phyloP scores from a whole-genome alignment of 2,329 filamentous ascomycete species.

The Stylonectria norvegica region DNA sequence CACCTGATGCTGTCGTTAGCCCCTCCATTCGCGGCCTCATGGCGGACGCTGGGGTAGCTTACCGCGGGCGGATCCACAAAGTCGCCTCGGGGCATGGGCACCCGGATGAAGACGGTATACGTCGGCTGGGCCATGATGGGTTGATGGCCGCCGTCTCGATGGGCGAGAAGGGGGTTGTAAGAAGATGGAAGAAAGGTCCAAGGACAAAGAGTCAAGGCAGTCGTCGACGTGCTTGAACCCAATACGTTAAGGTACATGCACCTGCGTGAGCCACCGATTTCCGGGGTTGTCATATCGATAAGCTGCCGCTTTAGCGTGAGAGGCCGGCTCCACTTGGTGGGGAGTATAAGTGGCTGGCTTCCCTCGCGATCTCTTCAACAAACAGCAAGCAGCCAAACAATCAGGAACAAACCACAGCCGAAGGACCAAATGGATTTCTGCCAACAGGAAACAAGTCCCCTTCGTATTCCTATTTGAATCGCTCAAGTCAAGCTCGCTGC shows the following conservation, averaged over 20 bases:
- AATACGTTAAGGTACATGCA: slow-evolving; percentile 10
- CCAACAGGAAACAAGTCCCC: no score
- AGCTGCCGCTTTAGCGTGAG: slow-evolving; percentile 7
- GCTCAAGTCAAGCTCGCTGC: no score
- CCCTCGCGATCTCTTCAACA: no score
- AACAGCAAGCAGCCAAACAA: no score
- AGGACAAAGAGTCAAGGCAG: slow-evolving; percentile 5
- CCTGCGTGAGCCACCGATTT: slow-evolving; percentile 9
- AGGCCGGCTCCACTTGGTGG: background rate
- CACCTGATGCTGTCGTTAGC: slow-evolving; percentile 52
- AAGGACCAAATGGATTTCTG: no score
- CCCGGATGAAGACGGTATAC: slow-evolving; percentile 77
- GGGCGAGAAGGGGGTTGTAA: slow-evolving; percentile 9
- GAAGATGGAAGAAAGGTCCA: slow-evolving; percentile 7
- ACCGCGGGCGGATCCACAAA: slow-evolving; percentile 90
- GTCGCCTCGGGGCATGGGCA: slow-evolving; percentile 82
- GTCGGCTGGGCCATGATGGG: slow-evolving; percentile 47
- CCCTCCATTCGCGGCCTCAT: slow-evolving; percentile 1
- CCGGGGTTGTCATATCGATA: slow-evolving; percentile 17
- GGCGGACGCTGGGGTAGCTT: slow-evolving; percentile 31
- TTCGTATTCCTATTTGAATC: no score
- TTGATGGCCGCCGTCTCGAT: slow-evolving; percentile 16
- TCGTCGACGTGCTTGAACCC: slow-evolving; percentile 14
- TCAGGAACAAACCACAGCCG: no score
- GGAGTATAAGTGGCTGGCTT: no score